These are phyloP conservation scores for Pichia sp. DNA, from an alignment of 1,139 yeast genomes.

Conservation along the genomic window DNA sequence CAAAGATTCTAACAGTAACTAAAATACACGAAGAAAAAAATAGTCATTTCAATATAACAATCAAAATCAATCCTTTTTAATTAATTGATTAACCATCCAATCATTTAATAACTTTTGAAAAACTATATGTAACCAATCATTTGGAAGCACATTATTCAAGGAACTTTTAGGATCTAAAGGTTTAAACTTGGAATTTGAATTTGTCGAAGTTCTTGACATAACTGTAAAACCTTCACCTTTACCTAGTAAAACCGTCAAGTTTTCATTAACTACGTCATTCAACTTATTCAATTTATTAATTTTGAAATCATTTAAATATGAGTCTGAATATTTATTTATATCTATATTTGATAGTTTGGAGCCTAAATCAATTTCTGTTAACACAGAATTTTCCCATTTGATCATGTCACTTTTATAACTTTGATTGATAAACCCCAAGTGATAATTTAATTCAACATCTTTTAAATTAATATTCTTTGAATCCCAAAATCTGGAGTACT, in stretches of 20 bases:
- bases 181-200: background rate
- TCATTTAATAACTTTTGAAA: constrained; percentile 2
- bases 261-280: background rate
- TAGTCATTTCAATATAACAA: background rate
- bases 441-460: constrained; percentile 5
- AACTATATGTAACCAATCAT: constrained; percentile 10
- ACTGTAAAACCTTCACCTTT: background rate
- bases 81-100: background rate
- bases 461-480: background rate
- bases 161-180: background rate
- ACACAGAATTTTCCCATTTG: constrained; percentile 2
- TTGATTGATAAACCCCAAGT: constrained; percentile 8
- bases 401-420: constrained; percentile 2
- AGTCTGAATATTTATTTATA: background rate
- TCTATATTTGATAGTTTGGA: background rate
- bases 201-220: background rate
- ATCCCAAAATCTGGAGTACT: constrained; percentile 4
- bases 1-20: background rate
- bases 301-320: background rate
- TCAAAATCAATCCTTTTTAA: background rate
- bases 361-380: background rate
- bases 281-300: background rate
- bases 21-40: background rate
- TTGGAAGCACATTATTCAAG: constrained; percentile 4
- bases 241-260: background rate